phyloP scores from a whole-genome alignment of 805 yeast genomes.

The Cyberlindnera suaveolens region DNA sequence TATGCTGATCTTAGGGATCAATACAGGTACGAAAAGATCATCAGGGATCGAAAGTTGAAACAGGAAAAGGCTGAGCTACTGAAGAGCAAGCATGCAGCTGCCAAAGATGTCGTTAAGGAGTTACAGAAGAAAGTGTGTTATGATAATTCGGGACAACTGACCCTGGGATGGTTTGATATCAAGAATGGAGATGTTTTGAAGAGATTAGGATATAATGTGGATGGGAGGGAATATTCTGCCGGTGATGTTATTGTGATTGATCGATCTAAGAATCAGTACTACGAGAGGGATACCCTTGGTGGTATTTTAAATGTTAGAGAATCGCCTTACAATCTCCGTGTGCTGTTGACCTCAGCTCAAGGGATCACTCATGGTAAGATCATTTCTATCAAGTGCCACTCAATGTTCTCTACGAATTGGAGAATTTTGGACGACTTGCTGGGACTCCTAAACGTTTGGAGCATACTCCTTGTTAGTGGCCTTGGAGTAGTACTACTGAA shows the following conservation, averaged over 20 bases:
- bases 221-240: constrained; percentile 25
- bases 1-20: constrained; percentile 46
- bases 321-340: constrained; percentile 6
- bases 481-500: constrained; percentile 1
- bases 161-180: constrained; percentile 48
- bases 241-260: constrained; percentile 58
- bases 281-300: constrained; percentile 32
- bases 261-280: constrained; percentile 31
- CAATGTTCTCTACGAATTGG: constrained; percentile 35
- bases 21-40: constrained; percentile 21
- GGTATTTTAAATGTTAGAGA: constrained; percentile 11
- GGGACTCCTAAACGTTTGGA: constrained; percentile 30
- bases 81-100: constrained; percentile 35
- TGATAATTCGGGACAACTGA: constrained; percentile 35
- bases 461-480: constrained; percentile 14
- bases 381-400: constrained; percentile 30
- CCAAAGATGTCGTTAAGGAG: constrained; percentile 34
- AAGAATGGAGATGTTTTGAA: constrained; percentile 3
- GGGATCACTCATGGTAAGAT: constrained; percentile 14
- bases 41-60: constrained; percentile 39
- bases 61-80: constrained; percentile 35
- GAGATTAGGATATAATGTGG: constrained; percentile 15
- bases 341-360: constrained; percentile 4
- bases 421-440: constrained; percentile 32
- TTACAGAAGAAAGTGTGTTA: constrained; percentile 44